phyloP scores from a whole-genome alignment of 441 rosid species.

The California macrophylla region DNA sequence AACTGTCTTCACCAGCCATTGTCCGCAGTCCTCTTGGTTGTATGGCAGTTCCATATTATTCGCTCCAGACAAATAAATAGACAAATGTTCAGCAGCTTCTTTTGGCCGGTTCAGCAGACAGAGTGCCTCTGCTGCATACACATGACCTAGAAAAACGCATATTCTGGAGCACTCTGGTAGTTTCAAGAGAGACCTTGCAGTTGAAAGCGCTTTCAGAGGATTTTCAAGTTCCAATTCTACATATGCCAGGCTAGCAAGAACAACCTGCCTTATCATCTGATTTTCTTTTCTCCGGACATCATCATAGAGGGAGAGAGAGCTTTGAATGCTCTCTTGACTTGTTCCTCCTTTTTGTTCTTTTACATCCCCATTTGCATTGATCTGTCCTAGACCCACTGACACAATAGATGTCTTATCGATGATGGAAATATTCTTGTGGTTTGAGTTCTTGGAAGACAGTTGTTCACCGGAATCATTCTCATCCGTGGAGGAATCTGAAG shows the following conservation, averaged over 20 bases:
- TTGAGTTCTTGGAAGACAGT: slow-evolving; percentile 27
- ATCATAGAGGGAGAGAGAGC: slow-evolving; percentile 47
- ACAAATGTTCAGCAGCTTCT: slow-evolving; percentile 76
- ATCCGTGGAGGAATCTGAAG: slow-evolving; percentile 32
- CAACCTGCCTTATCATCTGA: slow-evolving; percentile 55
- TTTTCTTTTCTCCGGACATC: slow-evolving; percentile 43
- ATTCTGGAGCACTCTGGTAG: slow-evolving; percentile 57
- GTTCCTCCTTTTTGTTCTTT: slow-evolving; percentile 66
- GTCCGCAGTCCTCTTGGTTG: slow-evolving; percentile 55
- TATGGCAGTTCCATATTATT: slow-evolving; percentile 54
- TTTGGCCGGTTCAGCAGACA: slow-evolving; percentile 68
- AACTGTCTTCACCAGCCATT: slow-evolving; percentile 39
- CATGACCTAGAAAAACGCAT: slow-evolving; percentile 59
- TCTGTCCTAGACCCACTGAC: slow-evolving; percentile 30
- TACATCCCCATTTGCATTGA: slow-evolving; percentile 50
- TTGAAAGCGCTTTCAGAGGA: slow-evolving; percentile 63
- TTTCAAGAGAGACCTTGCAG: slow-evolving; percentile 59
- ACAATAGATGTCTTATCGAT: slow-evolving; percentile 33
- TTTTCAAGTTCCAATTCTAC: slow-evolving; percentile 84
- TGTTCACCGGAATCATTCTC: slow-evolving; percentile 39
- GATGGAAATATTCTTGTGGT: slow-evolving; percentile 27
- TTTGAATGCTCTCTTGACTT: slow-evolving; percentile 53
- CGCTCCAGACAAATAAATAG: slow-evolving; percentile 47
- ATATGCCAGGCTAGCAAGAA: slow-evolving; percentile 67
- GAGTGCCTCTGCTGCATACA: slow-evolving; percentile 90